phyloP scores from a whole-genome alignment of 2,329 filamentous ascomycete species.

The Magnaporthales sp. region DNA sequence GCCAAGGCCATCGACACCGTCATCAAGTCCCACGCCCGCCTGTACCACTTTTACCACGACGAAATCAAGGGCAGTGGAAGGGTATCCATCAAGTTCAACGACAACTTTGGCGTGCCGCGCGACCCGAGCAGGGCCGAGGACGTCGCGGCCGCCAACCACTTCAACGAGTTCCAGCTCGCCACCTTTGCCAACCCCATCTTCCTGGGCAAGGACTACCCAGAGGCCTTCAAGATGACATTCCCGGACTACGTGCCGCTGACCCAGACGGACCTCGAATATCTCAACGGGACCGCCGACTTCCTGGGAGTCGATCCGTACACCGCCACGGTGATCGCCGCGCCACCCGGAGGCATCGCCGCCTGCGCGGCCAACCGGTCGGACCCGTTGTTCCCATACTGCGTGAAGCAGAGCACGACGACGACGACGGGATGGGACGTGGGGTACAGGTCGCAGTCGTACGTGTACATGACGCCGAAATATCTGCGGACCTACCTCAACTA shows the following conservation, averaged over 20 bases:
- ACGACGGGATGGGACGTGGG: conserved; percentile 49
- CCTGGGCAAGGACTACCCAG: conserved; percentile 40
- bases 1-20: conserved; percentile 24
- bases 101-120: conserved; percentile 40
- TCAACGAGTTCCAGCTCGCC: conserved; percentile 37
- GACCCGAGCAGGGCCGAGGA: conserved; percentile 29
- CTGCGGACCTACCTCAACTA: conserved; percentile 48
- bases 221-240: conserved; percentile 33
- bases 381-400: conserved; percentile 41
- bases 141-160: conserved; percentile 35
- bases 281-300: conserved; percentile 44
- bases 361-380: conserved; percentile 38
- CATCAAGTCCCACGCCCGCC: conserved; percentile 36
- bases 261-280: conserved; percentile 33
- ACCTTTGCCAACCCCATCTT: conserved; percentile 45
- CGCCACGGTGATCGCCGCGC: conserved; percentile 41
- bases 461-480: conserved; percentile 50
- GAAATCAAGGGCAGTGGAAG: conserved; percentile 40
- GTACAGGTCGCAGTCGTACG: conserved; percentile 44
- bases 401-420: conserved; percentile 35
- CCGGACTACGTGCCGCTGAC: conserved; percentile 37
- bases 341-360: conserved; percentile 32
- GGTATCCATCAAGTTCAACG: conserved; percentile 39
- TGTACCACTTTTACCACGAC: conserved; percentile 45
- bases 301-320: conserved; percentile 51